phyloP scores from a whole-genome alignment of 108 stramenopile genomes.

The Schizochytrium sp. region DNA sequence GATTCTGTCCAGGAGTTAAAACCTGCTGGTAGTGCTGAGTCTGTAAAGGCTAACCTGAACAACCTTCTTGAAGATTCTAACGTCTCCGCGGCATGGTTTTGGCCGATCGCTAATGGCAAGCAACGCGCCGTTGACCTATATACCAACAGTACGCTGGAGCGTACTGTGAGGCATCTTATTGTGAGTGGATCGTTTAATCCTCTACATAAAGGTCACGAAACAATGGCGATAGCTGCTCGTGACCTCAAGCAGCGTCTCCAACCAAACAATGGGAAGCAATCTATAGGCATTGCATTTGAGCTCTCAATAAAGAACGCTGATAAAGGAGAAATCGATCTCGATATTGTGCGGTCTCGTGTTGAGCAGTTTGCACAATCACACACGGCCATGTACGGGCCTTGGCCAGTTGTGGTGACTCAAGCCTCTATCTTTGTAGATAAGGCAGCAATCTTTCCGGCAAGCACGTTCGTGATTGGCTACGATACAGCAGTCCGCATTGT shows the following conservation, averaged over 20 bases:
- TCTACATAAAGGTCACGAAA: conserved; percentile 84
- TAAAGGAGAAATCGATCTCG: conserved; percentile 82
- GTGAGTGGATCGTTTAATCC: conserved; percentile 91
- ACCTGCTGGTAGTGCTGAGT: background rate
- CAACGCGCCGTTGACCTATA: conserved; percentile 7
- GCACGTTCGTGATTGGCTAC: conserved; percentile 84
- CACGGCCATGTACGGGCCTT: conserved; percentile 73
- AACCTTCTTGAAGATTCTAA: background rate
- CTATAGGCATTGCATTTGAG: conserved; percentile 76
- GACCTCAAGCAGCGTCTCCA: conserved; percentile 56
- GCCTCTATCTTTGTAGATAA: conserved; percentile 39
- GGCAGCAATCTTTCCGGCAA: conserved; percentile 7
- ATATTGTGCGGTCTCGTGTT: conserved; percentile 74
- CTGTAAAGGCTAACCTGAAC: background rate
- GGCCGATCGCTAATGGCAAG: background rate
- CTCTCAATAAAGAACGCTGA: conserved; percentile 85
- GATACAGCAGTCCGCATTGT: conserved; percentile 88
- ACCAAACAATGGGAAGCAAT: background rate
- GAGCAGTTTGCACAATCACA: conserved; percentile 68
- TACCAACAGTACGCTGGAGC: background rate
- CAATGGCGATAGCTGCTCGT: conserved; percentile 81
- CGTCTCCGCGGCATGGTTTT: background rate
- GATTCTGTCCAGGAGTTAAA: background rate
- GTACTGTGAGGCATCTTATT: conserved; percentile 61
- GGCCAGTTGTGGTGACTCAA: conserved; percentile 56